These are phyloP conservation scores for Penicillium polonicum DNA, from an alignment of 2,329 filamentous ascomycete genomes.

Conservation along the genomic window DNA sequence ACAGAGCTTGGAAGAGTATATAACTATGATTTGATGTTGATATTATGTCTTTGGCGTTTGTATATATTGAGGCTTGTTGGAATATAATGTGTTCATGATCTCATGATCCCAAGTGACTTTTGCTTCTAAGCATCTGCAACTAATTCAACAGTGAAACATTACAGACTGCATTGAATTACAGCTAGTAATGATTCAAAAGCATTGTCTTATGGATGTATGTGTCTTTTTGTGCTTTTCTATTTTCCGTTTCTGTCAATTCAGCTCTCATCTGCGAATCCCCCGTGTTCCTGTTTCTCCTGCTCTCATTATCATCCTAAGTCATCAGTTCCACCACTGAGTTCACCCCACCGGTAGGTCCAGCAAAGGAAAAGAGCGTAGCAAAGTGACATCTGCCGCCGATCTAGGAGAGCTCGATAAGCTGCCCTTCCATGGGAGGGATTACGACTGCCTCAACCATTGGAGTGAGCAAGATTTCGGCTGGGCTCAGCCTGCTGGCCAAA, in stretches of 20 bases:
- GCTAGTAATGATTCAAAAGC: background rate
- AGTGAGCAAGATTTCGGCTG: background rate
- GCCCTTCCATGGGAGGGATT: background rate
- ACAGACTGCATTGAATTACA: background rate
- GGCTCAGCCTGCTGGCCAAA: background rate
- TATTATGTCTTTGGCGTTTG: background rate
- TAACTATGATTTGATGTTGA: conserved; percentile 25
- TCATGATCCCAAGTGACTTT: too few species aligned
- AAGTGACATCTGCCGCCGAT: background rate
- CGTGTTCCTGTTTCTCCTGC: background rate
- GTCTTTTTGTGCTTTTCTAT: background rate
- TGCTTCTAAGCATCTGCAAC: background rate
- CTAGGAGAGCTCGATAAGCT: background rate
- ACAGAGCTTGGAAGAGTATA: conserved; percentile 32
- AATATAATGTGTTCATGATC: background rate
- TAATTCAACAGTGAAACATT: background rate
- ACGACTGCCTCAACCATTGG: too few species aligned
- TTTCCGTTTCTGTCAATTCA: background rate
- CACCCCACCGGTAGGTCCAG: background rate
- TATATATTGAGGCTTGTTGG: background rate
- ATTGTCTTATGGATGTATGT: background rate
- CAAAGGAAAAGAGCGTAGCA: background rate
- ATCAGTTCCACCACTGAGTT: background rate
- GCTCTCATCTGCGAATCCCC: background rate
- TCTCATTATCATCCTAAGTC: background rate